These are phyloP conservation scores for Dipsacomyces acuminosporus DNA, from an alignment of 371 early-diverging fungal species.

Conservation along the genomic window DNA sequence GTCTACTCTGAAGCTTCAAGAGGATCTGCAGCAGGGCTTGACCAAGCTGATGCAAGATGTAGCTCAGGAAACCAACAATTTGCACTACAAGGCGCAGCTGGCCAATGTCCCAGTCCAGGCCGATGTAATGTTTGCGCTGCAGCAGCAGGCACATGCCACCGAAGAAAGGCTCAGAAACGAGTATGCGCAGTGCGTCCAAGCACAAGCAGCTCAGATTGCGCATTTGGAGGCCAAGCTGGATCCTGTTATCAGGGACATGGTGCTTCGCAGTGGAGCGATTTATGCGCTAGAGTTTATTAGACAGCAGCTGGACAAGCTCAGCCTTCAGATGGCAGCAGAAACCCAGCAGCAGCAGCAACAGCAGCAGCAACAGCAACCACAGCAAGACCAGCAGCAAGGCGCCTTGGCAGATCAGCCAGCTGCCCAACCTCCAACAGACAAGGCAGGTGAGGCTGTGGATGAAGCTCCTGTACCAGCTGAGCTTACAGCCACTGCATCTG, in stretches of 20 bases:
- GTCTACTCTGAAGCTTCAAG: conserved; percentile 31
- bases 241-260: conserved; percentile 44
- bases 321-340: conserved; percentile 24
- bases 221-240: conserved; percentile 41
- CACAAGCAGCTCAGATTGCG: conserved; percentile 28
- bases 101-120: conserved; percentile 22
- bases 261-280: conserved; percentile 33
- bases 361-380: background rate
- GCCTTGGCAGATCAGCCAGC: no score
- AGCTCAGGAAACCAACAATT: conserved; percentile 36
- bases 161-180: conserved; percentile 35
- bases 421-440: no score
- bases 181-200: conserved; percentile 26
- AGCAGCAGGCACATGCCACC: conserved; percentile 34
- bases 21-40: conserved; percentile 40
- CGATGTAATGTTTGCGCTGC: conserved; percentile 37
- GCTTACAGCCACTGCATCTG: background rate
- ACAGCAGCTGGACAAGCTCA: conserved; percentile 45
- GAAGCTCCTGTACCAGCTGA: background rate
- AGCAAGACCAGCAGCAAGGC: background rate
- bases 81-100: conserved; percentile 41
- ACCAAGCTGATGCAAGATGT: conserved; percentile 41
- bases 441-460: background rate
- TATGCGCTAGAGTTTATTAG: conserved; percentile 40
- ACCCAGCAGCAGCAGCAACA: background rate